A percentile compares a stretch with the other conserved stretches of the same genome.
Evolutionary conservation across 2,329 filamentous ascomycete species (phyloP).

Genomic region (Fusarium sp.): DNA sequence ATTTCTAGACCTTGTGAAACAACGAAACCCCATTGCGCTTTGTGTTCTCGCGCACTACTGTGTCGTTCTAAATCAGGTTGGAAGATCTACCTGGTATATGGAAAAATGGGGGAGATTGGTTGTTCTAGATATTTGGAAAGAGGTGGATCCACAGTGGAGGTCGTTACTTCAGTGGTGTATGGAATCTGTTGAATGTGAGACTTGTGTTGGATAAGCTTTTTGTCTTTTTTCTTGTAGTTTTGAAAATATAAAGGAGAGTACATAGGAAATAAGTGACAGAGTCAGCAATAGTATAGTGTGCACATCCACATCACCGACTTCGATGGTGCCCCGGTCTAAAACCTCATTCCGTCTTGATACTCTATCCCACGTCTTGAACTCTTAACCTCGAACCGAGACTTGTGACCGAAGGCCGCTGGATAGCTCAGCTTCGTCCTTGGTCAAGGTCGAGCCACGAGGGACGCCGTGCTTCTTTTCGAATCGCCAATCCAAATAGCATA

Average conservation of each 20-base stretch:
- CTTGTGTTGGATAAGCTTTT: not conserved
- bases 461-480: slow-evolving; percentile 13
- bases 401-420: not conserved
- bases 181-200: slow-evolving; percentile 5
- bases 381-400: not conserved
- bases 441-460: not conserved
- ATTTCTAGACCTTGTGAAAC: slow-evolving; percentile 33
- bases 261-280: slow-evolving; percentile 46
- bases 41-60: slow-evolving; percentile 31
- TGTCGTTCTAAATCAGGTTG: slow-evolving; percentile 23
- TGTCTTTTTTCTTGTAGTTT: no score
- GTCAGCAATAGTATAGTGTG: not conserved
- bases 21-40: slow-evolving; percentile 26
- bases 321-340: not conserved
- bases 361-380: not conserved
- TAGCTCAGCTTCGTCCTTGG: not conserved
- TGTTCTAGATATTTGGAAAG: slow-evolving; percentile 10
- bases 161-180: slow-evolving; percentile 28
- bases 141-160: slow-evolving; percentile 15
- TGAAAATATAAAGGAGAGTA: not conserved
- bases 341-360: not conserved
- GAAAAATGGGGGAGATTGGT: slow-evolving; percentile 24
- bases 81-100: slow-evolving; percentile 27
- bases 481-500: slow-evolving; percentile 9
- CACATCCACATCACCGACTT: not conserved